Evolutionary conservation across 306 rosid species (phyloP).

Genomic region (Luffa aegyptiaca): DNA sequence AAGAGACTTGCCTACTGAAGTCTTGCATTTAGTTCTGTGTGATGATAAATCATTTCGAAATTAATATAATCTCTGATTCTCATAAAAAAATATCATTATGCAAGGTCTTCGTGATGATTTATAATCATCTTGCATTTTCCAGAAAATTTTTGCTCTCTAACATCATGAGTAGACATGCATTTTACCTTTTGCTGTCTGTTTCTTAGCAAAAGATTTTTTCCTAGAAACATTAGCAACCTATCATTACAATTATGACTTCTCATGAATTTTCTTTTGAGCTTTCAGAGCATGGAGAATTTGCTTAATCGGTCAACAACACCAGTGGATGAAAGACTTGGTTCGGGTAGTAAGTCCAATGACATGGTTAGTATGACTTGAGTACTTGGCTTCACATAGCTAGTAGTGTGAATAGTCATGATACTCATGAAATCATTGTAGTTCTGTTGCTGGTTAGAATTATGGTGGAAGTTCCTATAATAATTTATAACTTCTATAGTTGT

Average conservation of each 20-base stretch:
- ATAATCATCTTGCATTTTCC: background rate
- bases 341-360: slow-evolving; percentile 22
- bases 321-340: slow-evolving; percentile 26
- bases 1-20: background rate
- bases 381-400: slow-evolving; percentile 5
- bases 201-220: background rate
- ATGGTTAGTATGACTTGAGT: slow-evolving; percentile 41
- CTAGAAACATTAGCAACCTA: background rate
- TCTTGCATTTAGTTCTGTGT: background rate
- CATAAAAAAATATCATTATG: background rate
- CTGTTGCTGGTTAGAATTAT: background rate
- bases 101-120: background rate
- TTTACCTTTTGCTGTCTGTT: background rate
- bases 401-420: background rate
- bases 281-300: slow-evolving; percentile 64
- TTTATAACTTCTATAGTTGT: background rate
- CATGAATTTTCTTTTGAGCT: slow-evolving; percentile 1
- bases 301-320: slow-evolving; percentile 24
- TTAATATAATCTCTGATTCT: background rate
- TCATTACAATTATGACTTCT: background rate
- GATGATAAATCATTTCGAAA: background rate
- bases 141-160: background rate
- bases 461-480: background rate
- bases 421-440: background rate
- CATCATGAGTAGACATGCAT: background rate